Percentiles rank a stretch among this genome's conserved stretches.
These are phyloP conservation scores for Hypoxylon sp. DNA, from an alignment of 2,329 filamentous ascomycete species.

Conservation along the genomic window DNA sequence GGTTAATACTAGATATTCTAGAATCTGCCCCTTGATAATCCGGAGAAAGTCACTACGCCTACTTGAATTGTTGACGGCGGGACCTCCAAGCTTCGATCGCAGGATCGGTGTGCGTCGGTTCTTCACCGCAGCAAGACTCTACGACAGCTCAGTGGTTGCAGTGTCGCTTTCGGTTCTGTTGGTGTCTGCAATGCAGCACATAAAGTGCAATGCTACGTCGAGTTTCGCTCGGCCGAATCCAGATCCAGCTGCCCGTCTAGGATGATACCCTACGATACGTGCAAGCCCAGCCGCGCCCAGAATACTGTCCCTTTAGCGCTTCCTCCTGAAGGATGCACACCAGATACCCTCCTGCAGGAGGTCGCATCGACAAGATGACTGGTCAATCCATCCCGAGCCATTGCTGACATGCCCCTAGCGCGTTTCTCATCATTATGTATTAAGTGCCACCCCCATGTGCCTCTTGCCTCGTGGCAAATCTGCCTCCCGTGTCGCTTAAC, in stretches of 20 bases:
- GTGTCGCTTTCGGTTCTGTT: slow-evolving; percentile 2
- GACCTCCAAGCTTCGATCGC: slow-evolving; percentile 5
- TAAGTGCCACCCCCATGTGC: slow-evolving; percentile 22
- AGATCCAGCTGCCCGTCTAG: slow-evolving; percentile 30
- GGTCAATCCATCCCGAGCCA: slow-evolving; percentile 30
- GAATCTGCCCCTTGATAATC: background rate
- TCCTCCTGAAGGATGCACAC: slow-evolving; percentile 32
- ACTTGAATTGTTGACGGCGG: slow-evolving; percentile 4
- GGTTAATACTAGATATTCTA: slow-evolving; percentile 1
- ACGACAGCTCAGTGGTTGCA: slow-evolving; percentile 14
- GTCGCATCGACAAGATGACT: slow-evolving; percentile 20
- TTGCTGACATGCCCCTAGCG: slow-evolving; percentile 26
- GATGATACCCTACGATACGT: slow-evolving; percentile 16
- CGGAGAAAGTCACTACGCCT: background rate
- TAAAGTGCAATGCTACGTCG: slow-evolving; percentile 32
- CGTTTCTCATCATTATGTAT: slow-evolving; percentile 17
- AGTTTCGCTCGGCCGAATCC: slow-evolving; percentile 17
- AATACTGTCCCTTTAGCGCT: slow-evolving; percentile 22
- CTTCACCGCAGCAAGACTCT: slow-evolving; percentile 13
- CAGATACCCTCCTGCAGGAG: slow-evolving; percentile 26
- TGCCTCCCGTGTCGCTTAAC: background rate
- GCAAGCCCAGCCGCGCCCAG: slow-evolving; percentile 25
- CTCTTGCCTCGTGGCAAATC: slow-evolving; percentile 22
- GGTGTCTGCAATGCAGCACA: slow-evolving; percentile 12
- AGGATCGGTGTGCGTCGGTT: slow-evolving; percentile 24